phyloP scores from a whole-genome alignment of 2,329 filamentous ascomycete species.

The Penicillium sp. region DNA sequence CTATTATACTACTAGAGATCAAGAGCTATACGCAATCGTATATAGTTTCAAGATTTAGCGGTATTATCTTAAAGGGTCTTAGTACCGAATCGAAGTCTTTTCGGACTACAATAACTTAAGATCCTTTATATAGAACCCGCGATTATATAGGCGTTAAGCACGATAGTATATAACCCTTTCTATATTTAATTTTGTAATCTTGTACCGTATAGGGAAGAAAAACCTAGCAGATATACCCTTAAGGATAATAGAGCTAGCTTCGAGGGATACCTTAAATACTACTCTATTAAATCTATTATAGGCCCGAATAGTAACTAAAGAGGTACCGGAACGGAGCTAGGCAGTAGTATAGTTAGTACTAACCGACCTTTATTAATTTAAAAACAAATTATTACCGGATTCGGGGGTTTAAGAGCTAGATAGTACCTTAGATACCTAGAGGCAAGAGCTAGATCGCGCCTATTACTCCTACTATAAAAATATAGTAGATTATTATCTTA shows the following conservation, averaged over 20 bases:
- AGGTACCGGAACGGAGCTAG: too few relatives aligned
- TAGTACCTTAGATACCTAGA: too few relatives aligned
- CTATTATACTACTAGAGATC: not conserved
- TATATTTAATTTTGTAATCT: too few relatives aligned
- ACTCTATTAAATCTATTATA: not conserved
- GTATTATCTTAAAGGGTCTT: not conserved
- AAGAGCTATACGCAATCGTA: not conserved
- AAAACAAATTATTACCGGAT: too few relatives aligned
- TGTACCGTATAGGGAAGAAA: not conserved
- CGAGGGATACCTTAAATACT: not conserved
- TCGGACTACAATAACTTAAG: too few relatives aligned
- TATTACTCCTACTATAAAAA: not conserved
- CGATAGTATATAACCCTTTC: too few relatives aligned
- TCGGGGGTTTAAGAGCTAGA: too few relatives aligned
- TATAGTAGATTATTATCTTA: not conserved
- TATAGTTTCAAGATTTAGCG: not conserved
- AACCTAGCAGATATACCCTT: not conserved
- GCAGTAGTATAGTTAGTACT: too few relatives aligned
- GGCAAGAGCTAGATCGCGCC: not conserved
- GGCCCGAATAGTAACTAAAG: not conserved
- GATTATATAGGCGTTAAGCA: not conserved
- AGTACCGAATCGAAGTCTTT: too few relatives aligned
- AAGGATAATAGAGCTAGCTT: not conserved
- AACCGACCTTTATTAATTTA: too few relatives aligned
- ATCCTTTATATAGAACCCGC: not conserved